Conservation (phyloP, 2,329 filamentous ascomycete species). For the Arthrinium phaeospermum region DNA sequence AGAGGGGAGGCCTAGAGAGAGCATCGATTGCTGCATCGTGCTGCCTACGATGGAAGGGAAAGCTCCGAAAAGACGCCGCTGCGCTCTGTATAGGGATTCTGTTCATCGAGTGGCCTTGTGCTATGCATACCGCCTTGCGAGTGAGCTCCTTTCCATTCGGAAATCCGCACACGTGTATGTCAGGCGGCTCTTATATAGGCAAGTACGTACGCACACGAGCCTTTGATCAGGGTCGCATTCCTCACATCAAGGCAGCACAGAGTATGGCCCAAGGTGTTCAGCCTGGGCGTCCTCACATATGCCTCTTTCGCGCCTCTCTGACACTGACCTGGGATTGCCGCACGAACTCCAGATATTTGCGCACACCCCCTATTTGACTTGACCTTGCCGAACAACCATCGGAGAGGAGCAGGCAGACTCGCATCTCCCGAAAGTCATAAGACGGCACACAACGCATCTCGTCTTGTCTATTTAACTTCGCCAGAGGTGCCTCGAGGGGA, state of each 20-base stretch:
- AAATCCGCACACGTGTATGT: not conserved
- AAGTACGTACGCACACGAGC: not conserved
- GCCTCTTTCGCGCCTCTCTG: not conserved
- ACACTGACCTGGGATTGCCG: fast-evolving
- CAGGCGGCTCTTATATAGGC: not conserved
- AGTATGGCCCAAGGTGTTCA: not conserved
- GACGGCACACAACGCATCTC: not conserved
- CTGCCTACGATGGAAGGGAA: not conserved
- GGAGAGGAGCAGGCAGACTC: not conserved
- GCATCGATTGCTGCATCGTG: not conserved
- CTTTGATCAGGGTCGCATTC: not conserved
- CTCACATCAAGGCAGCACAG: not conserved
- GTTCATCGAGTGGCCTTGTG: not conserved
- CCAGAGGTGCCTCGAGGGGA: not conserved
- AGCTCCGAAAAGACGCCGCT: not conserved
- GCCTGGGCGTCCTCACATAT: not conserved
- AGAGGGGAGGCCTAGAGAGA: not conserved
- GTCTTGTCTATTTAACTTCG: not conserved
- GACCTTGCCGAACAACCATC: not conserved
- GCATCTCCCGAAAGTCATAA: not conserved
- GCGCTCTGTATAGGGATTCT: not conserved
- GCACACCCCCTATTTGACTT: not conserved
- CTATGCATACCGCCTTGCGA: not conserved
- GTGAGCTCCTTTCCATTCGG: not conserved
- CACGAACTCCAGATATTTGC: not conserved